Evolutionary conservation across 306 rosid species (phyloP).

Genomic region (Hylodesmum podocarpum): DNA sequence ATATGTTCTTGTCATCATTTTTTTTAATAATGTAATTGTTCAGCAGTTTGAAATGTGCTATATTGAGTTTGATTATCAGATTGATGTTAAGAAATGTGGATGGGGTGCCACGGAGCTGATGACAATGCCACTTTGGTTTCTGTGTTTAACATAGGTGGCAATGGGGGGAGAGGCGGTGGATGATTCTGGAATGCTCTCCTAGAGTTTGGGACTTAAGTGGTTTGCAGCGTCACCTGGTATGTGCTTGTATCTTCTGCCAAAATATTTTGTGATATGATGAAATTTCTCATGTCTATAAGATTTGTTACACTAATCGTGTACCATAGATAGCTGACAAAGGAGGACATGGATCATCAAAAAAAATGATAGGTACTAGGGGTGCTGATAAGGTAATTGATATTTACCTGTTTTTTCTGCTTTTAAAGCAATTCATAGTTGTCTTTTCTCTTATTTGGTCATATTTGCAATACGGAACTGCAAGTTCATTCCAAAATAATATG

Average conservation of each 20-base stretch:
- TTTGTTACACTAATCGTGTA: conserved; percentile 29
- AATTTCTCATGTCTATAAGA: conserved; percentile 13
- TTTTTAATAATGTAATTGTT: neutral
- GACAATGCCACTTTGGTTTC: neutral
- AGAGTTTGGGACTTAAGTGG: conserved; percentile 92
- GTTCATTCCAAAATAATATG: conserved; percentile 18
- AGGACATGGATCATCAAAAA: conserved; percentile 78
- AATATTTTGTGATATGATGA: conserved; percentile 17
- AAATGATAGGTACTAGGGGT: conserved; percentile 83
- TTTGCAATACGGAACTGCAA: conserved; percentile 10
- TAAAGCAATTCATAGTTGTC: conserved; percentile 2
- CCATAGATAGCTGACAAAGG: conserved; percentile 74
- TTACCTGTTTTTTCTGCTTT: conserved; percentile 6
- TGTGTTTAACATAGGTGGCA: conserved; percentile 64
- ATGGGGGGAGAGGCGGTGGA: conserved; percentile 95
- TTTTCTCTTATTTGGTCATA: conserved; percentile 18
- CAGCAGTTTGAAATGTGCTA: neutral
- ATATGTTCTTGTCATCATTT: neutral
- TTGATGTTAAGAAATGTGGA: conserved; percentile 22
- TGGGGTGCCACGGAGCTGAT: conserved; percentile 9
- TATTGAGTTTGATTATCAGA: neutral
- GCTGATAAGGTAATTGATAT: conserved; percentile 65
- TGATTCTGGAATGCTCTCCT: conserved; percentile 78
- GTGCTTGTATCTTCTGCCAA: conserved; percentile 24
- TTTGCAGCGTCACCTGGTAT: conserved; percentile 80